A percentile compares a stretch with the other conserved stretches of the same genome.
phyloP scores from a whole-genome alignment of 768 basidiomycete species.

The Boletus vermiculosoides region DNA sequence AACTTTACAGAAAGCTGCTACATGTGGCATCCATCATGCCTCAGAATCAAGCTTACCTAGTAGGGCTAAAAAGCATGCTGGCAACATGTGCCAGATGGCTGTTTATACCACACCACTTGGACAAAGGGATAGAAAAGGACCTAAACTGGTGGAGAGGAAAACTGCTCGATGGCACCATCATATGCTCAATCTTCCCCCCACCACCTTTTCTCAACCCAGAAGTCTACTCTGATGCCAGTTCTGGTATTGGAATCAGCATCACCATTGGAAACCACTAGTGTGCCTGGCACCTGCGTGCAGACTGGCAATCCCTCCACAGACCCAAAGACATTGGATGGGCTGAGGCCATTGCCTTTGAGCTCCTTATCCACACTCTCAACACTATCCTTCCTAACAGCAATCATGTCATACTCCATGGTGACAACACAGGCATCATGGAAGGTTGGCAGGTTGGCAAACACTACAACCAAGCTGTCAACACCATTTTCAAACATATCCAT shows the following conservation, averaged over 20 bases:
- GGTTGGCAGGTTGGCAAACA: not conserved
- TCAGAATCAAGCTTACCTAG: not conserved
- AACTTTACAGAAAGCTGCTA: not conserved
- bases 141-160: not conserved
- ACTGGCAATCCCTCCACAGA: not conserved
- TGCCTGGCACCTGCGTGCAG: rapidly evolving
- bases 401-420: not conserved
- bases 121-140: not conserved
- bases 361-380: not conserved
- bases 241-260: not conserved
- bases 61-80: not conserved
- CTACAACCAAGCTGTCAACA: not conserved
- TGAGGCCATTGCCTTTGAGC: not conserved
- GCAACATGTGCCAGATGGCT: not conserved
- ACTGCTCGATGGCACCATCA: rapidly evolving
- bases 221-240: not conserved
- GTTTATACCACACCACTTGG: not conserved
- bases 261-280: not conserved
- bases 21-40: not conserved
- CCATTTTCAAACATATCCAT: not conserved
- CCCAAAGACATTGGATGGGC: not conserved
- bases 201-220: not conserved
- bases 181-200: not conserved
- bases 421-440: not conserved
- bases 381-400: rapidly evolving